These are phyloP conservation scores for Haemoproteus tartakovskyi DNA, from an alignment of 169 alveolate species.

Conservation along the genomic window DNA sequence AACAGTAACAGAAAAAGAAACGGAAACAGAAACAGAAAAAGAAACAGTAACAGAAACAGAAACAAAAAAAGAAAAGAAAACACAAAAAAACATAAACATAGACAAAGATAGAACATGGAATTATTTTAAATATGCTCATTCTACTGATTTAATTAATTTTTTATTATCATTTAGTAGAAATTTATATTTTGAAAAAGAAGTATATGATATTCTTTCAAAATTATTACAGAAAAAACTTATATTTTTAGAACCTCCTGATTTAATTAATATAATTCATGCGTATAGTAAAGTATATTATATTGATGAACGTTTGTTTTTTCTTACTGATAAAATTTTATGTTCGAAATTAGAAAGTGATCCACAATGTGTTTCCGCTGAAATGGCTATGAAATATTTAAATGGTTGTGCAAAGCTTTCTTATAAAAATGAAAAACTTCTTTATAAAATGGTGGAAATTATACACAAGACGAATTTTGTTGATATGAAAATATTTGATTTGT, in stretches of 20 bases:
- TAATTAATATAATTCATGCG: slow-evolving; percentile 51
- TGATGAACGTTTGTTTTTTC: slow-evolving; percentile 12
- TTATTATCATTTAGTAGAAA: slow-evolving; percentile 18
- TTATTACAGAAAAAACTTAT: slow-evolving; percentile 2
- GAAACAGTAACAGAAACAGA: no score
- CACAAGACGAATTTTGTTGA: slow-evolving; percentile 27
- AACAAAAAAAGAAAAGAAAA: no score
- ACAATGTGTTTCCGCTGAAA: slow-evolving; percentile 20
- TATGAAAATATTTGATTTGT: slow-evolving; percentile 39
- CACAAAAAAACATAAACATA: no score
- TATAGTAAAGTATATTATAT: slow-evolving; percentile 55
- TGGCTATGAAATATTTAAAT: slow-evolving; percentile 47
- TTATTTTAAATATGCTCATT: slow-evolving; percentile 6
- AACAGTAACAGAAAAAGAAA: no score
- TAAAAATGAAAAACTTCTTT: slow-evolving; percentile 37
- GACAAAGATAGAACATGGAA: no score
- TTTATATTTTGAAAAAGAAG: slow-evolving; percentile 19
- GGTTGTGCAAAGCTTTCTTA: slow-evolving; percentile 30
- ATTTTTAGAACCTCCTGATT: slow-evolving; percentile 16
- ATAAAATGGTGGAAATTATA: slow-evolving; percentile 35
- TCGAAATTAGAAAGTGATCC: slow-evolving; percentile 12
- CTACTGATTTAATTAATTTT: slow-evolving; percentile 36
- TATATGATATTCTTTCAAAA: slow-evolving; percentile 21
- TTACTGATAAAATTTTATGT: slow-evolving; percentile 16
- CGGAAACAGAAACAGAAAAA: no score